Evolutionary conservation across 1,284 basidiomycete genomes (phyloP), one percentile per base, ranked within the genome.

Genomic region (Sutorius eximius): DNA sequence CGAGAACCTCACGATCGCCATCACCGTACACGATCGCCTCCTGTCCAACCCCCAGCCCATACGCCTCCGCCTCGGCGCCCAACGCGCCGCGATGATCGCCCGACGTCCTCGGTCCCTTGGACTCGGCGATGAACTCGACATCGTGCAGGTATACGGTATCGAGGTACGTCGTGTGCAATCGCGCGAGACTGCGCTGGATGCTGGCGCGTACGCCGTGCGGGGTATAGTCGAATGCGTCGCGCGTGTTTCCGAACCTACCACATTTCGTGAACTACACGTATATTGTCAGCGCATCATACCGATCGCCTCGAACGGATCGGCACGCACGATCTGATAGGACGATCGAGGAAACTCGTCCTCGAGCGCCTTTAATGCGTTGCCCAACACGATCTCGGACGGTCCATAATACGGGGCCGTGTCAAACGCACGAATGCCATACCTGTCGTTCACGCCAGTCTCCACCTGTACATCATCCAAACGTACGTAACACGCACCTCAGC

Each of bases 141-240:
- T 98, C 96, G 69, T 99, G 96, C 36, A 98, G 77, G 64, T 94
- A 95, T 2, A 95, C 91, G 1, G 82, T 80, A 65, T 96, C 94
- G 22, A 97, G 79, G 66, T 95, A 95, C 48, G 78, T 73, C 9
- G 93, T 96, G 48, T 88, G 81, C 53, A 98, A 70, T 22, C 94
- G 81, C 54, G 77, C 74, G 37, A 96, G 75, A 65, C 88, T 92
- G 56, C 85, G 82, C 56, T 81, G 74, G 7, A 98, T 81, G 61
- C 86, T 89, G 20, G 77, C 72, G 11, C 87, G 82, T 51, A 98
- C 84, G 30, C 82, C 83, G 13, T 73, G 69, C 0, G 92, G 87
- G 9, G 82, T 80, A 72, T 96, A 95, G 69, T 96, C 89, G 66
- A 98, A 97, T 51, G 82, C 78, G 11, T 69, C 66, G 32, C 69